A percentile compares a stretch with the other conserved stretches of the same genome.
phyloP scores from a whole-genome alignment of 306 rosid species.

The Fragaria nilgerrensis region DNA sequence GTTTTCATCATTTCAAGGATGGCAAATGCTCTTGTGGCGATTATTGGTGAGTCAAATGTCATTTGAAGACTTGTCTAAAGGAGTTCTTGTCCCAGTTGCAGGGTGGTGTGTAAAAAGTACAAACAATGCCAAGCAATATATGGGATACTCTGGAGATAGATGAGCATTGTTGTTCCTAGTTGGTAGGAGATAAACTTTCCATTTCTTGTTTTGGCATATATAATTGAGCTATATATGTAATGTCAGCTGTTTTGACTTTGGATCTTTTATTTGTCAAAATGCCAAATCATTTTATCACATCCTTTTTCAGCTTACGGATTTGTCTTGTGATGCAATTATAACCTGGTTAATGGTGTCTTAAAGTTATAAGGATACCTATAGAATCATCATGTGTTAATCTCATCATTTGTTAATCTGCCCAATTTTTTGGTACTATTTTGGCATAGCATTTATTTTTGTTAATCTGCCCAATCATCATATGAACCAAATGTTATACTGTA shows the following conservation, averaged over 20 bases:
- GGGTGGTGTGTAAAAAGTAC: constrained; percentile 26
- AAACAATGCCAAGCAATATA: constrained; percentile 13
- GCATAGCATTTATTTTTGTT: background rate
- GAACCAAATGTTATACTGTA: background rate
- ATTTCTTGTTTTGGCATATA: constrained; percentile 22
- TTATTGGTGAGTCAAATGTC: constrained; percentile 59
- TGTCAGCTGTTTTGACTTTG: constrained; percentile 27
- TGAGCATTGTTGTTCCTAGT: constrained; percentile 20
- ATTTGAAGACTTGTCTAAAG: constrained; percentile 6
- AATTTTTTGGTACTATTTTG: background rate
- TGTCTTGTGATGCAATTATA: background rate
- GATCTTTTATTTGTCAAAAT: constrained; percentile 15
- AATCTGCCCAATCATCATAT: background rate
- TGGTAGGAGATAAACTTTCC: constrained; percentile 28
- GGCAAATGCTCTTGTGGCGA: constrained; percentile 93
- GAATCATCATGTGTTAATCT: background rate
- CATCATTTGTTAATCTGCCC: no score
- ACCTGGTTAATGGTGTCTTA: background rate
- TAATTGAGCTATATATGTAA: constrained; percentile 21
- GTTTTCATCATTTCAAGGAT: constrained; percentile 90
- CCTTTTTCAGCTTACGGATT: background rate
- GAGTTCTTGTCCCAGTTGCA: constrained; percentile 15
- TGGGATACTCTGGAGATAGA: constrained; percentile 19
- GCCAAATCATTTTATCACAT: constrained; percentile 1
- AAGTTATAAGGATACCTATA: background rate